phyloP scores from a whole-genome alignment of 2,329 filamentous ascomycete species.

The Tolypocladium ophioglossoides region DNA sequence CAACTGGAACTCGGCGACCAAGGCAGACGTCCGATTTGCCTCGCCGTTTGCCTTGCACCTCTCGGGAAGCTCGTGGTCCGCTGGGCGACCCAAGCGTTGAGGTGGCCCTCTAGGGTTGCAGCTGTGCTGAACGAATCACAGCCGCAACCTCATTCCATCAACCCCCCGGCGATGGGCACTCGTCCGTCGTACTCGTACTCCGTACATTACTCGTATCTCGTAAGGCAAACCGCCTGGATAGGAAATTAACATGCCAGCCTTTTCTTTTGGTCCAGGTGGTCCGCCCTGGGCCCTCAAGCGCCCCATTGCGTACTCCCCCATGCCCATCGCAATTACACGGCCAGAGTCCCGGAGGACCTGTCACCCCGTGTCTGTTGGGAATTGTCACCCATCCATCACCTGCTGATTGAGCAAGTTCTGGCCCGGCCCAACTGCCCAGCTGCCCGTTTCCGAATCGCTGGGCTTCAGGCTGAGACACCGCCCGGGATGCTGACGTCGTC shows the following conservation, averaged over 20 bases:
- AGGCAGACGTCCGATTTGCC: background rate
- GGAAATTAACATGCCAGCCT: background rate
- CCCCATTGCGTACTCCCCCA: background rate
- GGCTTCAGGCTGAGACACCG: background rate
- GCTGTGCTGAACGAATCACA: too few relatives aligned
- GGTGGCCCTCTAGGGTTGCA: too few relatives aligned
- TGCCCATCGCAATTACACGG: background rate
- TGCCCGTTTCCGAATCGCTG: background rate
- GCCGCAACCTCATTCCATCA: too few relatives aligned
- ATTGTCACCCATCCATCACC: background rate
- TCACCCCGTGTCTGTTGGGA: background rate
- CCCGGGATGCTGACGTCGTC: background rate
- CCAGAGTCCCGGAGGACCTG: background rate
- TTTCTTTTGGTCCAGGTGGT: background rate
- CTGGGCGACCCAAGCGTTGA: background rate
- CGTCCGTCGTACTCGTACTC: too few relatives aligned
- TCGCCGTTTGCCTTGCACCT: background rate
- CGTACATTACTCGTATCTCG: too few relatives aligned
- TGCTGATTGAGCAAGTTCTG: background rate
- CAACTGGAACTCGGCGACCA: background rate
- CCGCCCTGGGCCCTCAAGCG: too few relatives aligned
- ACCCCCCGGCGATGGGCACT: too few relatives aligned
- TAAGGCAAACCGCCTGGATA: background rate
- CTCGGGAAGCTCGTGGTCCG: background rate
- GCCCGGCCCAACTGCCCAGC: background rate